Evolutionary conservation across 208 protist species (phyloP).

Genomic region (Trypanosoma lewisi): DNA sequence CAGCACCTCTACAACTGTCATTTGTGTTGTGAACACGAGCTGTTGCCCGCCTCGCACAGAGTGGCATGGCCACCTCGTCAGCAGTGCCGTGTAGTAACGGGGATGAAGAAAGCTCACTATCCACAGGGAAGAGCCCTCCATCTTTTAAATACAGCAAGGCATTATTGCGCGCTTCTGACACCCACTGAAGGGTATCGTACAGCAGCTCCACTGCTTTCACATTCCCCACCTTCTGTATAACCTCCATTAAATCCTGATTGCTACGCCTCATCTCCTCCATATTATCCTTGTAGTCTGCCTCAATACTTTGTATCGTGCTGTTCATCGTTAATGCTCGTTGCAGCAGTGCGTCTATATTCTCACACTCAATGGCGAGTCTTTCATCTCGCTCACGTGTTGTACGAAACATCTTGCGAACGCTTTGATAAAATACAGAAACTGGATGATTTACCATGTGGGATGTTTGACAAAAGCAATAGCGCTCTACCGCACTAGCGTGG

Average conservation of each 20-base stretch:
- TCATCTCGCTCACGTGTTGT: constrained; percentile 19
- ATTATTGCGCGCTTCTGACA: background rate
- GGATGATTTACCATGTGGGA: constrained; percentile 14
- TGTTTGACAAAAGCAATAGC: constrained; percentile 5
- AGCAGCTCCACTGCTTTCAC: constrained; percentile 10
- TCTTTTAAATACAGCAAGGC: background rate
- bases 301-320: background rate
- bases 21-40: background rate
- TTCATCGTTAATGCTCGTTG: constrained; percentile 2
- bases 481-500: constrained; percentile 1
- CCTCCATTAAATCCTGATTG: background rate
- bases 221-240: background rate
- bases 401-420: constrained; percentile 25
- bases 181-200: background rate
- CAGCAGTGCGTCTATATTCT: background rate
- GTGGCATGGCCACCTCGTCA: background rate
- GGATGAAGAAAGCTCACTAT: background rate
- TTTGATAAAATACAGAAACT: constrained; percentile 19
- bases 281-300: constrained; percentile 3
- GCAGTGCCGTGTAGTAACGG: background rate
- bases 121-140: background rate
- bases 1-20: background rate
- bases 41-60: background rate
- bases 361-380: constrained; percentile 13
- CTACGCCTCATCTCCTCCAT: background rate